Evolutionary conservation across 768 basidiomycete genomes (phyloP), one percentile per base, ranked within the genome.

Genomic region (Hypholoma sublateritium): DNA sequence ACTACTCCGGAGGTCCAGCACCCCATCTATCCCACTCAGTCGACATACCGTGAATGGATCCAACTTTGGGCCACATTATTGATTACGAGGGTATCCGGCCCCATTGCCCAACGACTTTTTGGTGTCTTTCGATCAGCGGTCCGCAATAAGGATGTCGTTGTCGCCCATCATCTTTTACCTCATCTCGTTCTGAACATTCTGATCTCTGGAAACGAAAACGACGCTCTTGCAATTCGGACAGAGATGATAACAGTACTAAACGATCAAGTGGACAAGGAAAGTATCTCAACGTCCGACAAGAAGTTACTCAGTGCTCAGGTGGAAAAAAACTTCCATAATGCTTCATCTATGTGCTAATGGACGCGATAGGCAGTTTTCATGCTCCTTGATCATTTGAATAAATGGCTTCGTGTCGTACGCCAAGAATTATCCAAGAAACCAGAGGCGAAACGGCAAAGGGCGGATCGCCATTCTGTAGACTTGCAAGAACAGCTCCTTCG

Each of bases 31-130:
- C 80, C 83, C 0, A 72, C 73, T 4, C 80, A 86, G 55, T 69
- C 83, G 2, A 96, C 93, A 0, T 99, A 98, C 71, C 86, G 95
- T 41, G 95, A 98, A 70, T 99, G 97, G 97, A 82, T 98, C 34
- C 94, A 96, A 61, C 68, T 82, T 0, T 98, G 95, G 94, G 87
- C 93, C 1, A 77, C 81, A 9, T 80, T 93, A 69, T 81, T 99
- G 35, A 91, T 98, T 53, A 77, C 81, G 11, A 81, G 77, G 55
- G 85, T 82, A 6, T 79, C 84, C 1, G 84, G 85, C 17, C 60
- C 62, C 2, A 78, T 74, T 50, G 91, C 93, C 13, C 77, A 78
- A 60, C 72, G 67, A 17, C 85, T 98, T 34, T 99, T 98, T 66
- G 74, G 80, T 8, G 85, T 87, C 7, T 92, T 97, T 66, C 82